phyloP scores from a whole-genome alignment of 805 yeast genomes.

The Sungouiozyma intestinalis region DNA sequence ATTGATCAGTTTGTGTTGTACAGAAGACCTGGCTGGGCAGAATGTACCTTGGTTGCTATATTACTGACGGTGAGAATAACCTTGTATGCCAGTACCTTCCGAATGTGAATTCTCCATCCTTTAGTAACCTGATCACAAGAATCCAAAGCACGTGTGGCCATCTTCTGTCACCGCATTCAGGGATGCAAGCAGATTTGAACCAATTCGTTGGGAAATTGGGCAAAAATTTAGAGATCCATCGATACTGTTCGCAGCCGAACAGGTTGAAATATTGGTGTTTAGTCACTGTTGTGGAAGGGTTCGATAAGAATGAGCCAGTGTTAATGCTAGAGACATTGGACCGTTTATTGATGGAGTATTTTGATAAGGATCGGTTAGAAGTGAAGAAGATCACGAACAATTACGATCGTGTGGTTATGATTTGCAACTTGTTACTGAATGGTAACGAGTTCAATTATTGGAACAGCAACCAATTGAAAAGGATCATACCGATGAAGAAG shows the following conservation, averaged over 20 bases:
- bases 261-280: slow-evolving; percentile 21
- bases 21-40: not conserved
- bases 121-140: slow-evolving; percentile 15
- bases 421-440: slow-evolving; percentile 71
- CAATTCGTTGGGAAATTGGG: slow-evolving; percentile 9
- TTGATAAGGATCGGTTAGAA: slow-evolving; percentile 42
- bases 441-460: slow-evolving; percentile 68
- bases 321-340: slow-evolving; percentile 35
- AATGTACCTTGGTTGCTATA: slow-evolving; percentile 24
- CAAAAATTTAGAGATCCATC: slow-evolving; percentile 16
- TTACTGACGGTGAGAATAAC: slow-evolving; percentile 18
- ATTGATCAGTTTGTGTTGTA: not conserved
- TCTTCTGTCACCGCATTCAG: slow-evolving; percentile 1
- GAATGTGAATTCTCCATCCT: slow-evolving; percentile 22
- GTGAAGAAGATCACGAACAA: slow-evolving; percentile 54
- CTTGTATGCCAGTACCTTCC: slow-evolving; percentile 22
- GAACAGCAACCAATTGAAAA: slow-evolving; percentile 50
- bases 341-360: slow-evolving; percentile 46
- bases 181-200: not conserved
- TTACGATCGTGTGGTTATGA: slow-evolving; percentile 56
- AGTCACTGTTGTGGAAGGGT: slow-evolving; percentile 1
- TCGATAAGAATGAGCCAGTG: not conserved
- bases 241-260: slow-evolving; percentile 14
- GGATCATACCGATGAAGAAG: slow-evolving; percentile 46
- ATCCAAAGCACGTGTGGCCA: slow-evolving; percentile 18